Conservation (phyloP, 371 early-diverging fungal species). For the Choanephora cucurbitarum region DNA sequence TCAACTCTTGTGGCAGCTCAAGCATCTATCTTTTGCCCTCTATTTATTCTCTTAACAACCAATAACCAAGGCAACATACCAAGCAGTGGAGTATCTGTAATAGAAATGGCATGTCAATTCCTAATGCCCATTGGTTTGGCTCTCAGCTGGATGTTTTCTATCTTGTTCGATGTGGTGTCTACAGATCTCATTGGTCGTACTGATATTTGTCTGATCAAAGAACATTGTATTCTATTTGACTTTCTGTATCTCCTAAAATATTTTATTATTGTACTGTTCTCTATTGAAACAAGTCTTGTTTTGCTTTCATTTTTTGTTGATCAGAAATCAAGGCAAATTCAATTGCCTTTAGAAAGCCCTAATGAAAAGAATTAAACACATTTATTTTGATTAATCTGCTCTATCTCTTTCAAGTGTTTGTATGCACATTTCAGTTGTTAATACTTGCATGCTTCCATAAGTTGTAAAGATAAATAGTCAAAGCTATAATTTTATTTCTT, state of each 20-base stretch:
- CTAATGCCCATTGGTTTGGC: slow-evolving; percentile 46
- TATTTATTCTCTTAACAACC: slow-evolving; percentile 27
- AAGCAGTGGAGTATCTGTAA: not conserved
- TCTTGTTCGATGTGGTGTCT: slow-evolving; percentile 41
- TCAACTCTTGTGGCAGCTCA: slow-evolving; percentile 48
- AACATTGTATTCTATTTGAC: slow-evolving; percentile 20
- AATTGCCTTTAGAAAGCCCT: slow-evolving; percentile 9
- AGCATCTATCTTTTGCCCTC: slow-evolving; percentile 45
- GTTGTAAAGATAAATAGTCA: too few relatives aligned
- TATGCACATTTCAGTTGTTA: too few relatives aligned
- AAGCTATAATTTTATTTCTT: too few relatives aligned
- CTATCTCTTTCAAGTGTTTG: too few relatives aligned
- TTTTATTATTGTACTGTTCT: slow-evolving; percentile 34
- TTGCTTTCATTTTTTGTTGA: not conserved
- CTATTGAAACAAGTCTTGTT: slow-evolving; percentile 26
- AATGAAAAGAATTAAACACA: slow-evolving; percentile 1
- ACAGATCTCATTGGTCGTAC: slow-evolving; percentile 11
- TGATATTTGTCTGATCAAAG: slow-evolving; percentile 19
- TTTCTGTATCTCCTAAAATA: slow-evolving; percentile 29
- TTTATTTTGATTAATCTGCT: not conserved
- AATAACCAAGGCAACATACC: not conserved
- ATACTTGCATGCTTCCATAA: too few relatives aligned
- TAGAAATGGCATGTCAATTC: slow-evolving; percentile 35
- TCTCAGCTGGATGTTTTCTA: slow-evolving; percentile 45
- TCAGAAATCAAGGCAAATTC: slow-evolving; percentile 1